Evolutionary conservation across 176 grass and related monocot genomes (phyloP).

Genomic region (Eleusine coracana): DNA sequence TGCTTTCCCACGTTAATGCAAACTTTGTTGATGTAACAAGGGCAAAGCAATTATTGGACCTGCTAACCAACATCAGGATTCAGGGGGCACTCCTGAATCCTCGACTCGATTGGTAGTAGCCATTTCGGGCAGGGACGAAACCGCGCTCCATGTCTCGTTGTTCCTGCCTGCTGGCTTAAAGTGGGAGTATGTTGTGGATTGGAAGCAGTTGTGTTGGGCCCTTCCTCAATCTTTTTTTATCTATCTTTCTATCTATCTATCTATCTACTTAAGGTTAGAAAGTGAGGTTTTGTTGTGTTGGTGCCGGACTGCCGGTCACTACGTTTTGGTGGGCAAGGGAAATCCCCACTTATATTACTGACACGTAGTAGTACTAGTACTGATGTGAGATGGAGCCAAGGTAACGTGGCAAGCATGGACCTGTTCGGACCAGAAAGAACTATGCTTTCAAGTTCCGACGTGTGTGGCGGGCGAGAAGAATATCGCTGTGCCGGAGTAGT

Average conservation of each 20-base stretch:
- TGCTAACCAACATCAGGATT: background rate
- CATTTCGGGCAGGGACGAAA: background rate
- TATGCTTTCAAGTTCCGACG: too few relatives aligned
- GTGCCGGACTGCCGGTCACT: background rate
- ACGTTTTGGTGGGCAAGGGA: background rate
- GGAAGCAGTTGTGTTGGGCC: background rate
- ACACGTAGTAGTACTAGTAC: background rate
- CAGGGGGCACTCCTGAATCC: background rate
- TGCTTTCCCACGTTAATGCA: background rate
- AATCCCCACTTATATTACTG: slow-evolving; percentile 9
- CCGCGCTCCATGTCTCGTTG: slow-evolving; percentile 1
- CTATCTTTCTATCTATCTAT: background rate
- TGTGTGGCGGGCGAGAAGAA: too few relatives aligned
- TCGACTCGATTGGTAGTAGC: too few relatives aligned
- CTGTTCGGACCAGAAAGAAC: background rate
- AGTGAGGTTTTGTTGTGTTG: slow-evolving; percentile 20
- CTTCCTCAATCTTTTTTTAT: background rate
- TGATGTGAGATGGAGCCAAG: background rate
- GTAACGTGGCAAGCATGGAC: background rate
- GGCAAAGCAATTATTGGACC: background rate
- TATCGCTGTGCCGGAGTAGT: too few relatives aligned
- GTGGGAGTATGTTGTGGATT: background rate
- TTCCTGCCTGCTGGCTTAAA: background rate
- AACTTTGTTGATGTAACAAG: slow-evolving; percentile 11
- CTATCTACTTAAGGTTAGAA: background rate